Evolutionary conservation across 1,139 yeast species (phyloP), one percentile per base, ranked within the genome.

Genomic region (Petasospora rhodanensis): DNA sequence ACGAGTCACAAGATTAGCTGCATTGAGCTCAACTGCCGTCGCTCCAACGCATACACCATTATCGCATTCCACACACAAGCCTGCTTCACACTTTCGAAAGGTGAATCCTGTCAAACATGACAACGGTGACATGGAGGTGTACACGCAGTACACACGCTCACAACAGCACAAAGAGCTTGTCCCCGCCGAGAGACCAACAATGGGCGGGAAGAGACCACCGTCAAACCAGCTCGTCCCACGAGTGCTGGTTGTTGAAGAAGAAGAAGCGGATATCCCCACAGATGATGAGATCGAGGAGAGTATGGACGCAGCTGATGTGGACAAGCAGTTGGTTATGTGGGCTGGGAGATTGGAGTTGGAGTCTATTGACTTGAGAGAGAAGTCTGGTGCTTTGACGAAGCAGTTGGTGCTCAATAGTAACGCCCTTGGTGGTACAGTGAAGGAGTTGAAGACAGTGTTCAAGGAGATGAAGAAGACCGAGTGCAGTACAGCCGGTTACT

Each of bases 291-390:
- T 22, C 3, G 41, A 32, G 10, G 14, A 26, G 3, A 22, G 5
- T 21, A 18, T 14, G 24, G 35, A 35, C 9, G 54, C 51, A n/a
- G 58, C n/a, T n/a, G n/a, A 49, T 22, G 47, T 57, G n/a, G 59
- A 58, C 27, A 54, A 50, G 31, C 61, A 59, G 36, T 50, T 68
- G 22, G 44, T 66, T 4, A 47, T 58, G 39, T 68, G 73, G 73
- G 73, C 73, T 0, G 59, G 66, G 7, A 58, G 61, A 24, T 45
- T 69, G 15, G 75, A 69, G 41, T 38, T 68, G 31, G 73, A 69
- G 40, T 55, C 64, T n/a, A 52, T 62, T 2, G 70, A 64, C 19
- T 44, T 64, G 16, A 45, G 68, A 24, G 58, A 56, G 7, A 49
- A 55, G 32, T 55, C 68, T 1, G 45, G 45, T 7, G 46, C 45